A percentile compares a stretch with the other conserved stretches of the same genome.
Conservation (phyloP, 1,284 basidiomycete species). For the Austroboletus sp. region DNA sequence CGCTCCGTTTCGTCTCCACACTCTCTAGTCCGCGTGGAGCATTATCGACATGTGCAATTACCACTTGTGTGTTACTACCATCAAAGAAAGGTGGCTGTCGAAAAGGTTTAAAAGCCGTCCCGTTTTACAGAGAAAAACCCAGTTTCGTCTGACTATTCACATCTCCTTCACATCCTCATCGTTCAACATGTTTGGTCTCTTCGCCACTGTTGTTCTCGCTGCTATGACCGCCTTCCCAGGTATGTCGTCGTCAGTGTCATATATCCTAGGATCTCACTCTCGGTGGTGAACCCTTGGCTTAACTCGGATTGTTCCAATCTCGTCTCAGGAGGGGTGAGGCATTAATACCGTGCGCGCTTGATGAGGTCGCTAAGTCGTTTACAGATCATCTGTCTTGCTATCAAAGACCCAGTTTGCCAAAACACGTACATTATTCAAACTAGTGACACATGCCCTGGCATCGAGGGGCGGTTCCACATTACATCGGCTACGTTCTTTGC, state of each 20-base stretch:
- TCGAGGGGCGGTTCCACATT: conserved; percentile 35
- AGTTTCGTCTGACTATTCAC: not conserved
- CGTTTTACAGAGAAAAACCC: not conserved
- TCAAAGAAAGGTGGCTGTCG: not conserved
- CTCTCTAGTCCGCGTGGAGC: not conserved
- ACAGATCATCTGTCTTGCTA: conserved; percentile 40
- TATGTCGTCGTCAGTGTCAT: conserved; percentile 7
- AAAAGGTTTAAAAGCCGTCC: conserved; percentile 20
- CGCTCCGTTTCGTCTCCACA: too few relatives aligned
- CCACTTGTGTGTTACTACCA: too few relatives aligned
- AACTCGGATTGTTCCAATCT: conserved; percentile 36
- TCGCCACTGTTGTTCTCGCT: conserved; percentile 14
- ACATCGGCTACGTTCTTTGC: conserved; percentile 36
- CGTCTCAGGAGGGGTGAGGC: conserved; percentile 26
- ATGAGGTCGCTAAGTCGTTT: not conserved
- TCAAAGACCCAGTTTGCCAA: conserved; percentile 40
- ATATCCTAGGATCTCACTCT: not conserved
- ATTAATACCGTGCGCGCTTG: too few relatives aligned
- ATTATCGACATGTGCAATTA: not conserved
- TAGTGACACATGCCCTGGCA: conserved; percentile 39
- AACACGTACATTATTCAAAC: conserved; percentile 34
- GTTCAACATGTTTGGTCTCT: conserved; percentile 16
- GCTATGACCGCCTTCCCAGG: conserved; percentile 11
- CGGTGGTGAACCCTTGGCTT: conserved; percentile 33
- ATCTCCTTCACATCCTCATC: not conserved